Evolutionary conservation across 805 yeast species (phyloP), one percentile per base, ranked within the genome.

Genomic region (Metschnikowia colocasiae): DNA sequence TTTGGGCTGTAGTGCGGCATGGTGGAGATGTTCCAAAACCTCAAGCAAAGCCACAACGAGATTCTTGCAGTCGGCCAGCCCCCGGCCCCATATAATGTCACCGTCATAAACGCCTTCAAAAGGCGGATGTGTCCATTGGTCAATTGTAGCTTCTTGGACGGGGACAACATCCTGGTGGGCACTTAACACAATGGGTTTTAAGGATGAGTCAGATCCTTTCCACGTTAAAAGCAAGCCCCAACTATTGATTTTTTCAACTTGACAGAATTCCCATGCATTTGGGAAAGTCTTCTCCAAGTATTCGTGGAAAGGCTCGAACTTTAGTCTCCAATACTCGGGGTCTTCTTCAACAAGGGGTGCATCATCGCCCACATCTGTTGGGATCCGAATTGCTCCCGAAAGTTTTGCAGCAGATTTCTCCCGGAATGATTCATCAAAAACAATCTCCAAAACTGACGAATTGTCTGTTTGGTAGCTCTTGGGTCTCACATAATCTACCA

Each of bases 21-120:
- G 26, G 16, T 47, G 29, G 26, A 54, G 35, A 32, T 46, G 40
- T 46, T 52, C 57, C 30, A 50, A 45, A 3, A 54, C 45, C 60
- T 86, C 91, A 57, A 87, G 60, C 39, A 83, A 74, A 1, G 81
- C 85, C 50, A 83, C 69, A 41, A 88, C 67, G 26, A 82, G 65
- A 59, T 82, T 82, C 64, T 88, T 89, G 61, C 89, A 83, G 62
- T 88, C 96, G 3, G 32, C 32, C 32, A 30, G 32, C 18, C 34
- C 34, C 4, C 34, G 34, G 20, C 34, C 34, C 34, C 34, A 31
- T 16, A 31, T 31, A 31, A 31, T 16, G 18, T 72, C 67, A 15
- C 49, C 56, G 26, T 50, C 52, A 29, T 32, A 48, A 34, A 38
- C 45, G 9, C 54, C 54, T 2, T 43, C 48, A 39, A 48, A 53